phyloP scores from a whole-genome alignment of 169 alveolate genomes.

The Cryptosporidium meleagridis region DNA sequence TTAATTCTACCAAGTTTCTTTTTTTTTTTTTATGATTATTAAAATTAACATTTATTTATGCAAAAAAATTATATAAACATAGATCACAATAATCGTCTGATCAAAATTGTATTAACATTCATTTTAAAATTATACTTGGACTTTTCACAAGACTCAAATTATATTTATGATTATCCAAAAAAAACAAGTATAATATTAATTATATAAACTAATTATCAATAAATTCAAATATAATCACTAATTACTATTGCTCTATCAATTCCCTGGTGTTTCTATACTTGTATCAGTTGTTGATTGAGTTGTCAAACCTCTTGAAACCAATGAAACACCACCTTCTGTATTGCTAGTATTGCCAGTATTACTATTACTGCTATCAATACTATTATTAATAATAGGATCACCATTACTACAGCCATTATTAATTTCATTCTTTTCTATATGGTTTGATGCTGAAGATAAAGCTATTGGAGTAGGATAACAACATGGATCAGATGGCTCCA shows the following conservation, averaged over 20 bases:
- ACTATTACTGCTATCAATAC: neutral
- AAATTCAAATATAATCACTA: conserved; percentile 10
- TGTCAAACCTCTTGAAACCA: conserved; percentile 68
- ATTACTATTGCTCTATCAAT: conserved; percentile 19
- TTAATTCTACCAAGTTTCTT: neutral
- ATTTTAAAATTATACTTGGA: neutral
- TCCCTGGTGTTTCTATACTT: conserved; percentile 67
- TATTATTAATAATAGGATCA: neutral
- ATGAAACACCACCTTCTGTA: neutral
- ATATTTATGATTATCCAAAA: neutral
- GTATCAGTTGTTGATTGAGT: conserved; percentile 72
- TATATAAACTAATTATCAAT: conserved; percentile 4
- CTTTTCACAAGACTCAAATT: neutral
- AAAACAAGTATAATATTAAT: neutral
- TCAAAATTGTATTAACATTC: neutral
- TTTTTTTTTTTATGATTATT: neutral
- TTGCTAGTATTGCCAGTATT: neutral
- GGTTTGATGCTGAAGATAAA: neutral
- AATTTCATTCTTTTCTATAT: neutral
- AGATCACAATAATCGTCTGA: conserved; percentile 1
- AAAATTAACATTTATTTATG: neutral
- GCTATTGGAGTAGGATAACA: neutral
- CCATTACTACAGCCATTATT: neutral
- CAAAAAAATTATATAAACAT: conserved; percentile 8
- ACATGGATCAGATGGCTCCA: neutral